Evolutionary conservation across 495 filamentous ascomycete species (phyloP), one percentile per base, ranked within the genome.

Genomic region (Pyrenopolyporus hunteri): DNA sequence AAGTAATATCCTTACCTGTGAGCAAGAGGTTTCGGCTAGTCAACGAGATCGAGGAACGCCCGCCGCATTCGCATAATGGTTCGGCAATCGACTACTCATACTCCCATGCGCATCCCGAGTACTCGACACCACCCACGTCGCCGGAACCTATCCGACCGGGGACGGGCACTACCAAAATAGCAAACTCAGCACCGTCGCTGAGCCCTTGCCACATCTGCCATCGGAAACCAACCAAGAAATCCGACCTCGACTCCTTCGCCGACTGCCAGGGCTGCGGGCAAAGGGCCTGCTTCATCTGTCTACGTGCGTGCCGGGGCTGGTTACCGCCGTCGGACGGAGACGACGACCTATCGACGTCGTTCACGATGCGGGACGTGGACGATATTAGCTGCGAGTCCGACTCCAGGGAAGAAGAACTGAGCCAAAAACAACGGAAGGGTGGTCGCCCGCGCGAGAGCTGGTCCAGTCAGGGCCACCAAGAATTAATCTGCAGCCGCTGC

Each of bases 201-300:
- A 74, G 51, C 48, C 74, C 76, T 10, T 81, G 78, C 57, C 77
- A 81, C 68, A 77, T 81, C 53, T 81, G 78, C 68, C 74, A 66
- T 58, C 74, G 78, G 23, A 74, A 76, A 33, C 78, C 78, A 0
- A 75, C 63, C 57, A 79, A 74, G 69, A 80, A 76, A 48, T 71
- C 75, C 31, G 76, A 81, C 57, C 75, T 80, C 32, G 78, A 81
- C 55, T 74, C 71, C 25, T 81, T 75, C 50, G 73, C 76, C 36
- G 71, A 79, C 52, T 81, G 78, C 50, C 67, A 73, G 48, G 78
- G 74, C 4, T 81, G 78, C 51, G 73, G 74, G n/a, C 71, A 76
- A 28, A 69, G 78, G 1, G 75, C 78, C 0, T 81, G 78, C 46
- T 80, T 71, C 57, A 64, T 81, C 23, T 81, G 78, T 66, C 73